Evolutionary conservation across 352 stramenopile genomes (phyloP), one percentile per base, ranked within the genome.

Genomic region (Phytophthora citricola): DNA sequence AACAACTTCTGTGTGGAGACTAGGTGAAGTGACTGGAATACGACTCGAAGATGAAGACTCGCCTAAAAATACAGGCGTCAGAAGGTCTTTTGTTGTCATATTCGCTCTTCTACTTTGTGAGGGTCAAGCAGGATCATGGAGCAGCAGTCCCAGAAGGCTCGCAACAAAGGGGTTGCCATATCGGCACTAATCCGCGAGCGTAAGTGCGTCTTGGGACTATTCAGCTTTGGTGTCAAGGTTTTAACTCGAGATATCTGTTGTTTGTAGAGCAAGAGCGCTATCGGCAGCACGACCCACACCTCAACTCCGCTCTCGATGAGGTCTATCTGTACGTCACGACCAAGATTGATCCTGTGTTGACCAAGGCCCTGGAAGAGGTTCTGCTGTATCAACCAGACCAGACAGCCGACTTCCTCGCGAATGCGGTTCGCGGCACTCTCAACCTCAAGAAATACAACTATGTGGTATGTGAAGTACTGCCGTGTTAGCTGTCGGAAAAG

Each of bases 371-470:
- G 8, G 86, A 94, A 58, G 65, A 90, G 36, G 79, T 87, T 15
- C 55, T 94, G 49, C 71, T 93, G 15, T 90, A 92, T 60, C 83
- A 92, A 38, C 84, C 86, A 3, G 86, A 94, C 47, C 86, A 91
- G 38, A 79, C 75, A 11, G 79, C 84, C 22, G 81, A 91, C 49
- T 93, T 91, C 45, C 65, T 94, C 10, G 81, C 84, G 2, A 76
- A 90, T 31, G 78, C 79, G 38, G 73, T 94, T 20, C 75, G 78
- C 36, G 83, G 79, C 14, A 90, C 81, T 47, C 71, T 94, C 51
- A 83, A 92, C 48, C 53, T 83, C 24, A 87, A 82, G 49, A 91
- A 89, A 44, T 92, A 89, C 73, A 89, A 87, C 52, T 91, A 87
- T 17, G 68, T 89, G 40, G 81, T 92, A 76, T 34, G 71, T 76